phyloP scores from a whole-genome alignment of 116 monocot genomes.

The Iris pallida region DNA sequence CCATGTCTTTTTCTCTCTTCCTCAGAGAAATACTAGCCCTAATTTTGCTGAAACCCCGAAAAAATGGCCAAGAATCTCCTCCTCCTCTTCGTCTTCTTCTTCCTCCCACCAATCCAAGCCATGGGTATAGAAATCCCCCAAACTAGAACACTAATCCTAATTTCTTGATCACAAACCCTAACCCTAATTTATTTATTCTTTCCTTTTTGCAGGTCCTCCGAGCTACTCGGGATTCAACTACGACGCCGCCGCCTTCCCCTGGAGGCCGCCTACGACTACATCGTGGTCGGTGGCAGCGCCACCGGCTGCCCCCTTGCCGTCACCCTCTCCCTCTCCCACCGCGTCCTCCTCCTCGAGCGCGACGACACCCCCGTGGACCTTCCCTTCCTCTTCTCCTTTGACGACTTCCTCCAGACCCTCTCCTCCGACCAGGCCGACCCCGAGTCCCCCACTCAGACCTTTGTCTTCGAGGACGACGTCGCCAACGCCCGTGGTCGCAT shows the following conservation, averaged over 20 bases:
- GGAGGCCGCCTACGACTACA: constrained; percentile 79
- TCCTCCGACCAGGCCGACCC: constrained; percentile 14
- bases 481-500: constrained; percentile 82
- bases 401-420: constrained; percentile 70
- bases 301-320: constrained; percentile 86
- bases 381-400: constrained; percentile 45
- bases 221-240: constrained; percentile 54
- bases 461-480: constrained; percentile 81
- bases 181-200: too few relatives aligned
- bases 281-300: constrained; percentile 83
- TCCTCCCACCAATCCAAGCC: too few relatives aligned
- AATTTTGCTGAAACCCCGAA: too few relatives aligned
- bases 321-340: constrained; percentile 56
- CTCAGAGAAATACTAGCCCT: too few relatives aligned
- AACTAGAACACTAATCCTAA: too few relatives aligned
- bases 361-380: constrained; percentile 67
- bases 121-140: too few relatives aligned
- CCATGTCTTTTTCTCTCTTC: too few relatives aligned
- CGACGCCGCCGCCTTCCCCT: constrained; percentile 56
- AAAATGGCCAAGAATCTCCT: too few relatives aligned
- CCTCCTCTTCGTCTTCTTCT: too few relatives aligned
- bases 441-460: constrained; percentile 68
- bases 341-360: constrained; percentile 73
- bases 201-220: not conserved
- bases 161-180: too few relatives aligned